Evolutionary conservation across 2,329 filamentous ascomycete species (phyloP).

Genomic region (Botrytis fabae): DNA sequence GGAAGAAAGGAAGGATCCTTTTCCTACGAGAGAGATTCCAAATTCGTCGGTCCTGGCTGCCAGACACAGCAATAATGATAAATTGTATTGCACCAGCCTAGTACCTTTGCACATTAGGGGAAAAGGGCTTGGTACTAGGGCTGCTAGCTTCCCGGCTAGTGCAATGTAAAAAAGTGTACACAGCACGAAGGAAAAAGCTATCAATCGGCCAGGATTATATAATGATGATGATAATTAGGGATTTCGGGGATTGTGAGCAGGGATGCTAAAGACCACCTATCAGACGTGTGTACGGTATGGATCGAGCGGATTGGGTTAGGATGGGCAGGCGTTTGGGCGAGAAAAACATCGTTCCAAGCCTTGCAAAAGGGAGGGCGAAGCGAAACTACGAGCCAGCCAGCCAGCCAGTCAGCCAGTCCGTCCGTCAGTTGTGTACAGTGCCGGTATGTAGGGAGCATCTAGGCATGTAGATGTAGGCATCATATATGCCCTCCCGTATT

Average conservation of each 20-base stretch:
- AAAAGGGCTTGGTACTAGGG: constrained; percentile 10
- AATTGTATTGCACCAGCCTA: background rate
- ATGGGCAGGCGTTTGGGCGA: background rate
- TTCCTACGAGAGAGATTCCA: background rate
- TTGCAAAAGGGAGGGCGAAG: background rate
- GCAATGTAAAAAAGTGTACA: background rate
- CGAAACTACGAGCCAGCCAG: background rate
- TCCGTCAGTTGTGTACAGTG: background rate
- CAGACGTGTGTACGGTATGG: background rate
- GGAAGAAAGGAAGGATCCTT: constrained; percentile 2
- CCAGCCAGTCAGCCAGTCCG: no score
- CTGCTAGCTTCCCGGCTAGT: constrained; percentile 6
- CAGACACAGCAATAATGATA: background rate
- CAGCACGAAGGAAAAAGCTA: background rate
- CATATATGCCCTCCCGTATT: background rate
- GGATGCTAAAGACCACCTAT: constrained; percentile 1
- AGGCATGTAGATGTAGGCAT: background rate
- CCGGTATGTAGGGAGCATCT: background rate
- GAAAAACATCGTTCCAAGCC: background rate
- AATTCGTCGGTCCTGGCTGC: background rate
- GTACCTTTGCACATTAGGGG: background rate
- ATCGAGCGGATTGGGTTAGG: background rate
- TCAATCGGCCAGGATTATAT: background rate
- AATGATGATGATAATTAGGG: background rate
- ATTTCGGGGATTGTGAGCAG: constrained; percentile 12